These are phyloP conservation scores for Capsicum chinense DNA, from an alignment of 257 asterid species.

Conservation along the genomic window DNA sequence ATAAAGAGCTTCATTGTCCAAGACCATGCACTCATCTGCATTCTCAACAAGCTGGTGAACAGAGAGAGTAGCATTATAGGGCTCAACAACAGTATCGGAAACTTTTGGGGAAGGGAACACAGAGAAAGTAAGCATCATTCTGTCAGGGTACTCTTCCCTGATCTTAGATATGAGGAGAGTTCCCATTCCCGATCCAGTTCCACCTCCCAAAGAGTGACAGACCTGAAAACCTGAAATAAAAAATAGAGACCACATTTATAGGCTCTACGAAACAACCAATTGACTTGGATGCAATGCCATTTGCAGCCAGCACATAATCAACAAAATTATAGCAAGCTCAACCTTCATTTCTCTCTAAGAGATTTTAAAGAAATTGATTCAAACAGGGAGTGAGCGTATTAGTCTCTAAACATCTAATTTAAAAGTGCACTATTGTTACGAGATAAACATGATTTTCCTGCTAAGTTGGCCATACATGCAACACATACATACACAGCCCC, in stretches of 20 bases:
- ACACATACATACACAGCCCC: background rate
- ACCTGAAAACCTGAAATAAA: conserved; percentile 66
- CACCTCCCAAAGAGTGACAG: conserved; percentile 84
- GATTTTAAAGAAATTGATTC: background rate
- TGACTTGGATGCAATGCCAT: background rate
- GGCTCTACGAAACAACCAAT: background rate
- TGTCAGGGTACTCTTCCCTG: conserved; percentile 80
- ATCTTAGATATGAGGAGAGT: conserved; percentile 79
- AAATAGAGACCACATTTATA: conserved; percentile 5
- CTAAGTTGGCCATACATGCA: background rate
- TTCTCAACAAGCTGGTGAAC: conserved; percentile 86
- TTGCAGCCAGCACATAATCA: background rate
- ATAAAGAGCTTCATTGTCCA: conserved; percentile 77
- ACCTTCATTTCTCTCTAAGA: background rate
- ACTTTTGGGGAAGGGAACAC: conserved; percentile 88
- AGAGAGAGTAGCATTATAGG: conserved; percentile 78
- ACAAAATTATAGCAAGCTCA: background rate
- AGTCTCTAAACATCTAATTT: background rate
- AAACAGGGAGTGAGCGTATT: background rate
- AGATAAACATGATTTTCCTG: background rate
- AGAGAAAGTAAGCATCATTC: conserved; percentile 87
- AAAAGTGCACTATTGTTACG: background rate
- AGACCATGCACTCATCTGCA: conserved; percentile 82
- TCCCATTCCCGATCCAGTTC: conserved; percentile 93
- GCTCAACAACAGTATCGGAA: conserved; percentile 79